These are phyloP conservation scores for Phyllosticta citribraziliensis DNA, from an alignment of 2,329 filamentous ascomycete species.

Conservation along the genomic window DNA sequence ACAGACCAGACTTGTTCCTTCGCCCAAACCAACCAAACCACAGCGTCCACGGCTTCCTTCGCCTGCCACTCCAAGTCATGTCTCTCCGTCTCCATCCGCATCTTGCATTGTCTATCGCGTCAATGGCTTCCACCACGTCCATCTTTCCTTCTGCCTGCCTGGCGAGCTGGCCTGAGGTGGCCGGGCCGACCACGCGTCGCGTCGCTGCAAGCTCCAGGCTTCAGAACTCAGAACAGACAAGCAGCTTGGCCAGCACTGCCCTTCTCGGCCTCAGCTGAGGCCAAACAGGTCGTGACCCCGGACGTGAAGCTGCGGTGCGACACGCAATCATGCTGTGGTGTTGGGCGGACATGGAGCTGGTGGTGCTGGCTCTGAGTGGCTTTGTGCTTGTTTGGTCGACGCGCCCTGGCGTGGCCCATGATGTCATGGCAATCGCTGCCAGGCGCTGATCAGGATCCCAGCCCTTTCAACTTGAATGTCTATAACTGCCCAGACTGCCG, in stretches of 20 bases:
- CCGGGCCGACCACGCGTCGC: not conserved
- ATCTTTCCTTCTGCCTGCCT: not conserved
- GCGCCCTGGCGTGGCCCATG: slow-evolving; percentile 3
- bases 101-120: not conserved
- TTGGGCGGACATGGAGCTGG: not conserved
- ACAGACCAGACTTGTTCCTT: not conserved
- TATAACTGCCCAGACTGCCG: not conserved
- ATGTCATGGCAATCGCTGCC: slow-evolving; percentile 4
- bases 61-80: not conserved
- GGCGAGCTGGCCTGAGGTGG: not conserved
- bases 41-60: no score
- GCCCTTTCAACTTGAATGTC: slow-evolving; percentile 1
- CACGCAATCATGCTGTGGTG: not conserved
- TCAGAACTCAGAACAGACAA: not conserved
- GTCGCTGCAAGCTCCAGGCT: not conserved
- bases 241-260: not conserved
- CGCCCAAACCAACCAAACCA: no score
- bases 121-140: not conserved
- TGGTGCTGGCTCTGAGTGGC: not conserved
- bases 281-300: not conserved
- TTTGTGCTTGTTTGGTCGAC: not conserved
- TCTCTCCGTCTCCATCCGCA: not conserved
- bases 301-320: not conserved
- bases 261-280: not conserved
- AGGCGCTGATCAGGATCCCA: slow-evolving; percentile 1